A percentile compares a stretch with the other conserved stretches of the same genome.
Evolutionary conservation across 176 grass and related monocot species (phyloP).

Genomic region (Calamus simplicifolius): DNA sequence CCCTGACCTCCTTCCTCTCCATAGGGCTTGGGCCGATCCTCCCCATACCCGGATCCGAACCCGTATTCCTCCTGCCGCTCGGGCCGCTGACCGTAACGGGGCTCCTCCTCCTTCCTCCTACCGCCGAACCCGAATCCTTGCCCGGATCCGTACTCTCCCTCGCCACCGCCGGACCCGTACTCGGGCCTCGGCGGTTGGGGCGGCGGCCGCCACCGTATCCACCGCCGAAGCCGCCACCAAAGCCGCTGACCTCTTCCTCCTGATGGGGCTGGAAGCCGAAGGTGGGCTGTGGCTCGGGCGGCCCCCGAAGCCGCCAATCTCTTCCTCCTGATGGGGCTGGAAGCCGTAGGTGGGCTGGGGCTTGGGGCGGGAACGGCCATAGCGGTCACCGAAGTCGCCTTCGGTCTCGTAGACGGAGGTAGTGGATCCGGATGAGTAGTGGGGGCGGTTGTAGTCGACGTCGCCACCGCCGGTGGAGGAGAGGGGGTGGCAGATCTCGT

Average conservation of each 20-base stretch:
- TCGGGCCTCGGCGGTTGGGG: background rate
- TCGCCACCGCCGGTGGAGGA: constrained; percentile 29
- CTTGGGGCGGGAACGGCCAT: constrained; percentile 27
- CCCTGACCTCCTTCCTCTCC: constrained; percentile 15
- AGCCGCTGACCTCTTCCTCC: too few species aligned
- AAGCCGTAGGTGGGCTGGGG: background rate
- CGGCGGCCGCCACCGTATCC: constrained; percentile 10
- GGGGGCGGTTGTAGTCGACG: constrained; percentile 34
- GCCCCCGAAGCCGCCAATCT: too few species aligned
- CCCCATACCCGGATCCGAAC: constrained; percentile 27
- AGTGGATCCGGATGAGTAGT: constrained; percentile 21
- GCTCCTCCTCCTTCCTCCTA: background rate
- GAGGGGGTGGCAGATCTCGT: constrained; percentile 73
- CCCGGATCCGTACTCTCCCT: background rate
- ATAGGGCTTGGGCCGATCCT: background rate
- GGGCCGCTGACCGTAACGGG: background rate
- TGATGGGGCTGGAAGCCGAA: too few species aligned
- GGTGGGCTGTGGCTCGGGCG: constrained; percentile 24
- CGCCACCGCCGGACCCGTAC: constrained; percentile 16
- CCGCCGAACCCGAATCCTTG: constrained; percentile 4
- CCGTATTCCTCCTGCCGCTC: constrained; percentile 4
- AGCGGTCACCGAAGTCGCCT: constrained; percentile 8
- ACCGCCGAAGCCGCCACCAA: background rate
- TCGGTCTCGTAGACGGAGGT: constrained; percentile 28
- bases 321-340: too few species aligned